Percentiles rank a stretch among this genome's conserved stretches.
Evolutionary conservation across 1,284 basidiomycete genomes (phyloP).

Genomic region (Trichosporon sp.): DNA sequence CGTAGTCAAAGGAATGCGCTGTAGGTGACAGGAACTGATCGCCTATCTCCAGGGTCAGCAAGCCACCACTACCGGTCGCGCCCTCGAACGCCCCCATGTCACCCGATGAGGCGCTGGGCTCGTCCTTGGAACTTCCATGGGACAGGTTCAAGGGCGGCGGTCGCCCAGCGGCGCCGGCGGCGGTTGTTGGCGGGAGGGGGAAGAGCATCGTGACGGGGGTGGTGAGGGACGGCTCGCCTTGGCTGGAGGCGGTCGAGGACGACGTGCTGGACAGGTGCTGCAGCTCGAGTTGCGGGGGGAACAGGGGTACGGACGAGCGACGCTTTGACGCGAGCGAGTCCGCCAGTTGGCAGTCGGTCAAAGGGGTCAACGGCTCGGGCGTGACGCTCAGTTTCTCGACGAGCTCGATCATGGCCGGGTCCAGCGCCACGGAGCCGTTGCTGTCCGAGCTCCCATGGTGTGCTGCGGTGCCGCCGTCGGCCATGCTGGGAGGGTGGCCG

Average conservation of each 20-base stretch:
- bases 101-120: not conserved
- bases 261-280: constrained; percentile 3
- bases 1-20: not conserved
- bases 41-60: constrained; percentile 2
- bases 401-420: constrained; percentile 1
- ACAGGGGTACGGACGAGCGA: not conserved
- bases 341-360: not conserved
- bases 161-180: not conserved
- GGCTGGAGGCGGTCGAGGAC: not conserved
- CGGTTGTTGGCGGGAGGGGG: not conserved
- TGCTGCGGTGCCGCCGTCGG: not conserved
- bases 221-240: not conserved
- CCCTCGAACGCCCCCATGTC: not conserved
- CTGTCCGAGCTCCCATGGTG: not conserved
- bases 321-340: not conserved
- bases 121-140: not conserved
- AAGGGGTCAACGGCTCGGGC: not conserved
- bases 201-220: not conserved
- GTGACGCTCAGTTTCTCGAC: constrained; percentile 1
- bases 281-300: not conserved
- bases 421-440: not conserved
- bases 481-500: not conserved
- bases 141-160: not conserved
- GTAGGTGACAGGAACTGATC: not conserved
- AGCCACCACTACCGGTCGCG: not conserved